A percentile compares a stretch with the other conserved stretches of the same genome.
phyloP scores from a whole-genome alignment of 306 rosid species.

The Pueraria montana region DNA sequence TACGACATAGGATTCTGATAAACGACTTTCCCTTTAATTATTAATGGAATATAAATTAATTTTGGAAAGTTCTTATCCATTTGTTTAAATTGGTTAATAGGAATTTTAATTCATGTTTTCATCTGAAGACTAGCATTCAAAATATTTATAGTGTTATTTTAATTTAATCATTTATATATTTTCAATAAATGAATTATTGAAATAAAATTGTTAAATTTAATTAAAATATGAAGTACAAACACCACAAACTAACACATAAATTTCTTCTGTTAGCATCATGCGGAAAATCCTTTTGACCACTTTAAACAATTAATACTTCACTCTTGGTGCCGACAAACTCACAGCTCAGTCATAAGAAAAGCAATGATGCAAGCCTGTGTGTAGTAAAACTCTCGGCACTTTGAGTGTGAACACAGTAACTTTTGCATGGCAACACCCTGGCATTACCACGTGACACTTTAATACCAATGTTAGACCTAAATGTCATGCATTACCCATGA shows the following conservation, averaged over 20 bases:
- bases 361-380: not conserved
- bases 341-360: not conserved
- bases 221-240: too few species aligned
- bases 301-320: not conserved
- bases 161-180: too few species aligned
- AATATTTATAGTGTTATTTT: too few species aligned
- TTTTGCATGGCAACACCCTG: slow-evolving; percentile 13
- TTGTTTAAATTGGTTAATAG: not conserved
- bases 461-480: slow-evolving; percentile 17
- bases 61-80: not conserved
- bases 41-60: not conserved
- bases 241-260: not conserved
- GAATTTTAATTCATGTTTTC: not conserved
- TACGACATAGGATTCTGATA: not conserved
- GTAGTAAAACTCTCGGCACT: not conserved
- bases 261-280: too few species aligned
- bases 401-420: slow-evolving; percentile 4
- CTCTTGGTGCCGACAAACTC: slow-evolving; percentile 19
- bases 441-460: slow-evolving; percentile 33
- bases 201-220: too few species aligned
- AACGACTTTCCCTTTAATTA: not conserved
- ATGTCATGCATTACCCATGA: not conserved
- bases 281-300: not conserved
- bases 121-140: not conserved
- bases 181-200: not conserved